A percentile compares a stretch with the other conserved stretches of the same genome.
Conservation (phyloP, 352 stramenopile genomes). For the Halophytophthora batemanensis region DNA sequence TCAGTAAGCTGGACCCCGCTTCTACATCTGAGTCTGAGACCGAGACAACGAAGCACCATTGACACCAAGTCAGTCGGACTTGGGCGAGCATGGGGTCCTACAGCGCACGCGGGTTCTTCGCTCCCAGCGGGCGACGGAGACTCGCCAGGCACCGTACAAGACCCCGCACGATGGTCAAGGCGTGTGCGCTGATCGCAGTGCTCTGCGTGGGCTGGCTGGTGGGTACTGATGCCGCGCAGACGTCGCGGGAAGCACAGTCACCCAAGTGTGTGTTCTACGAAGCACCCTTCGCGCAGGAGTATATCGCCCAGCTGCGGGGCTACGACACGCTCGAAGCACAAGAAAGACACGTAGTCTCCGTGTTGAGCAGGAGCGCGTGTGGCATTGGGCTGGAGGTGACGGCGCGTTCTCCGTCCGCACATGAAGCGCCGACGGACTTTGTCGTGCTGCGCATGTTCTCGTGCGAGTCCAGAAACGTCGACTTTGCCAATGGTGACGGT, state of each 20-base stretch:
- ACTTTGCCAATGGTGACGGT: neutral
- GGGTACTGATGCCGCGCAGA: conserved; percentile 1
- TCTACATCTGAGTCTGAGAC: neutral
- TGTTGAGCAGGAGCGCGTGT: conserved; percentile 9
- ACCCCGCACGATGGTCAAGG: conserved; percentile 4
- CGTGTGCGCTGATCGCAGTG: conserved; percentile 10
- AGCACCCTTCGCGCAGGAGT: conserved; percentile 28
- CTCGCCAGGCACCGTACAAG: neutral
- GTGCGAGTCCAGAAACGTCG: conserved; percentile 18
- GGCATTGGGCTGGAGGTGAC: conserved; percentile 26
- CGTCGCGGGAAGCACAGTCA: conserved; percentile 14
- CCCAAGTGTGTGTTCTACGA: conserved; percentile 35
- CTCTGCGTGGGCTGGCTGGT: conserved; percentile 1
- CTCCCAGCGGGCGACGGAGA: conserved; percentile 3
- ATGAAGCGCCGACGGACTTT: conserved; percentile 55
- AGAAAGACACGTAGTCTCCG: conserved; percentile 29
- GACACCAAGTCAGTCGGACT: conserved; percentile 16
- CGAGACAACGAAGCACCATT: neutral
- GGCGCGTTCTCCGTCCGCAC: conserved; percentile 23
- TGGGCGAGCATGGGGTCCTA: conserved; percentile 11
- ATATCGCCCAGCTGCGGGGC: conserved; percentile 30
- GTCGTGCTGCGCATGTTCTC: conserved; percentile 49
- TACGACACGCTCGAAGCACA: conserved; percentile 30
- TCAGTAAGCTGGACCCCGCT: conserved; percentile 15
- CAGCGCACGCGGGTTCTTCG: conserved; percentile 12